Evolutionary conservation across 192 early-diverging fungal genomes (phyloP).

Genomic region (Powellomyces hirtus): DNA sequence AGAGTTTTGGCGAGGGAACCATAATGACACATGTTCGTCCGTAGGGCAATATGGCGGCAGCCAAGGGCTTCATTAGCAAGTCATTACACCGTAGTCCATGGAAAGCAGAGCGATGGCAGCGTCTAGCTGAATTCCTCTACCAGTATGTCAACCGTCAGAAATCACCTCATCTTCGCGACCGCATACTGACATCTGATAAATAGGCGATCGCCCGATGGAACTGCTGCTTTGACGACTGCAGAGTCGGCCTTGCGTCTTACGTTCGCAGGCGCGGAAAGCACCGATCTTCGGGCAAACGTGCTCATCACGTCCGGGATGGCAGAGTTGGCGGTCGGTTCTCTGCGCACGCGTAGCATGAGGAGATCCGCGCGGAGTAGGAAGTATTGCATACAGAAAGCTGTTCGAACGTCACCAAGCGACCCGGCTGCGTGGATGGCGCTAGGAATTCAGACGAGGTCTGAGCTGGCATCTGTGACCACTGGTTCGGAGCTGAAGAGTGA

Average conservation of each 20-base stretch:
- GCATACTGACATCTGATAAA: background rate
- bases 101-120: conserved; percentile 33
- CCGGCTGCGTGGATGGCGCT: conserved; percentile 20
- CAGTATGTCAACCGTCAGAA: no score
- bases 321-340: conserved; percentile 5
- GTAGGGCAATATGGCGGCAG: conserved; percentile 28
- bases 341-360: no score
- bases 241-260: background rate
- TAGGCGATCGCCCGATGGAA: background rate
- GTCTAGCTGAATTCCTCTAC: conserved; percentile 21
- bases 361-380: conserved; percentile 3
- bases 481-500: background rate
- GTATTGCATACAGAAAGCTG: conserved; percentile 5
- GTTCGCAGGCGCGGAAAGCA: background rate
- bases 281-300: background rate
- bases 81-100: conserved; percentile 37
- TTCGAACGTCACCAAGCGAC: conserved; percentile 2
- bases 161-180: no score
- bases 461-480: background rate
- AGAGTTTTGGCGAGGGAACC: no score
- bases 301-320: background rate
- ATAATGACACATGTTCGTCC: background rate
- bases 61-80: conserved; percentile 39
- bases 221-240: background rate
- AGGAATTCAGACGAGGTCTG: conserved; percentile 4